Base-by-base conservation (phyloP, 176 grass and related monocot genomes). In the Raddia guianensis region DNA sequence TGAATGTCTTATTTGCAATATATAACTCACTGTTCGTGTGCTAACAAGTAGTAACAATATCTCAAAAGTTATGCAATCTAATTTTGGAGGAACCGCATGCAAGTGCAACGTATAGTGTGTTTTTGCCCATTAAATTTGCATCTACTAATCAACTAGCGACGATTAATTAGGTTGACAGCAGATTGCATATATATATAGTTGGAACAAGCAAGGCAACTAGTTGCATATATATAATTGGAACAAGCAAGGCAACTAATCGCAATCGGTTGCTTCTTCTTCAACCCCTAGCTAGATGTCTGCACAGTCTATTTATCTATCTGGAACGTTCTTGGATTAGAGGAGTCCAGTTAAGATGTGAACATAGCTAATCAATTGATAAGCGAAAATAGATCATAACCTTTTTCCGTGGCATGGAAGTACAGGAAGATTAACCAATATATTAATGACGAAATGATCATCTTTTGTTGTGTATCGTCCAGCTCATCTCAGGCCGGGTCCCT, bases 391-490 rank as follows among this genome's bases (percentile, higher is more conserved):
- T 18, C 53, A 18, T 43, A 66, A 9, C 8, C 27, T 42, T 70
- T 43, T 15, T n/a, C 33, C 52, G n/a, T 45, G 46, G 5, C 63
- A 77, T 69, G 5, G 61, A 5, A 62, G 18, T 33, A 11, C 8
- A 42, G 40, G 55, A 69, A 33, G n/a, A 3, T 35, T 63, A 40
- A 40, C 2, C 37, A 40, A 40, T 40, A 40, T 40, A 40, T 8
- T 63, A 50, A 40, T 27, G 50, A 74, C 42, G 27, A 74, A 68
- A 67, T 58, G 3, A 59, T 67, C 27, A 45, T n/a, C 16, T 68
- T 74, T 86, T 43, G 43, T 59, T 74, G 1, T 66, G 1, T 66
- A 68, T 37, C 18, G 61, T 49, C 42, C 76, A 86, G 42, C 51
- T 46, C 69, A 69, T 53, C 55, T 69, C 8, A 14, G 49, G n/a